A percentile compares a stretch with the other conserved stretches of the same genome.
Evolutionary conservation across 2,329 filamentous ascomycete species (phyloP).

Genomic region (Fusarium bactridioides): DNA sequence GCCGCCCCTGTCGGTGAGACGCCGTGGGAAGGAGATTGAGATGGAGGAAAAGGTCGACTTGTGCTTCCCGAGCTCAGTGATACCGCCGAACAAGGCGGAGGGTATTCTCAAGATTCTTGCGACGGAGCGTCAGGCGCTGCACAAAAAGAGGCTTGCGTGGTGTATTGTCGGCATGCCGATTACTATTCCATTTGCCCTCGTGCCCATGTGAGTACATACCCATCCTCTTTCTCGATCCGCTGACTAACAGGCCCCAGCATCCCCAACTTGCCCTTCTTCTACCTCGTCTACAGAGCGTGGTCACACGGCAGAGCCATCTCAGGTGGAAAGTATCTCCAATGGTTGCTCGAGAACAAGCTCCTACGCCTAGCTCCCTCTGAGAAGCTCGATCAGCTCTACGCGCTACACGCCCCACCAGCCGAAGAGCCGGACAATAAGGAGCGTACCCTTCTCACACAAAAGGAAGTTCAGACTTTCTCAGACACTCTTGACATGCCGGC

Average conservation of each 20-base stretch:
- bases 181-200: constrained; percentile 79
- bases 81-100: constrained; percentile 70
- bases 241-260: constrained; percentile 60
- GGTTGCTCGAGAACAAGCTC: constrained; percentile 77
- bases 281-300: constrained; percentile 89
- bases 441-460: constrained; percentile 56
- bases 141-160: constrained; percentile 80
- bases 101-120: constrained; percentile 74
- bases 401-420: constrained; percentile 49
- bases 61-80: constrained; percentile 75
- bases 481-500: constrained; percentile 72
- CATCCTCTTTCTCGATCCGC: background rate
- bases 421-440: constrained; percentile 41
- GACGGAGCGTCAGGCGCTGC: constrained; percentile 80
- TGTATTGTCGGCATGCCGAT: constrained; percentile 85
- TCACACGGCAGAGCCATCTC: constrained; percentile 88
- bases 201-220: constrained; percentile 77
- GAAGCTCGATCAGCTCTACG: constrained; percentile 78
- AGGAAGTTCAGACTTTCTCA: constrained; percentile 65
- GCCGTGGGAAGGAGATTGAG: constrained; percentile 68
- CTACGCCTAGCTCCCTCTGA: constrained; percentile 71
- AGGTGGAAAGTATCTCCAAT: constrained; percentile 85
- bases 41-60: constrained; percentile 74
- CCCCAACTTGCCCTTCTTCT: constrained; percentile 97
- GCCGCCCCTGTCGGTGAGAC: constrained; percentile 76